Evolutionary conservation across 2,329 filamentous ascomycete genomes (phyloP).

Genomic region (Epicoccum nigrum): DNA sequence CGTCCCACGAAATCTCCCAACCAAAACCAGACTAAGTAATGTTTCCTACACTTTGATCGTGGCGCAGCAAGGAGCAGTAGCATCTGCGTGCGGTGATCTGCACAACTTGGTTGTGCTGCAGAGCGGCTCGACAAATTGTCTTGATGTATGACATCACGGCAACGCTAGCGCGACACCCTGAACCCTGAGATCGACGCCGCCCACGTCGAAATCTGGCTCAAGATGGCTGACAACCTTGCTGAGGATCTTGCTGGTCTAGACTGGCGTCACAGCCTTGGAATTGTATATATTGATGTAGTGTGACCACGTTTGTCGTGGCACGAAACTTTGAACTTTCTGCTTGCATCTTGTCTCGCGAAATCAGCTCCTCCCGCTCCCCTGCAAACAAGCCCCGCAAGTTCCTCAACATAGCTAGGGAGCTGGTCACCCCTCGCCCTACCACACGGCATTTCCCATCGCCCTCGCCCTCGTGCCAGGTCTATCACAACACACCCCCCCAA

Average conservation of each 20-base stretch:
- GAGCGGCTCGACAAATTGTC: background rate
- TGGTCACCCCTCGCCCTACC: background rate
- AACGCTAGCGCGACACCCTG: constrained; percentile 4
- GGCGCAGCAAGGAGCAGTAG: constrained; percentile 10
- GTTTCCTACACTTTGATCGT: background rate
- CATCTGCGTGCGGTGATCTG: constrained; percentile 9
- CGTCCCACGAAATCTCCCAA: background rate
- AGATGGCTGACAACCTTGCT: constrained; percentile 15
- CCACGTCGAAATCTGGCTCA: constrained; percentile 2
- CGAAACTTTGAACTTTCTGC: background rate
- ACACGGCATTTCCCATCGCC: constrained; percentile 4
- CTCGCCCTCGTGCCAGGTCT: background rate
- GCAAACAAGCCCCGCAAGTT: constrained; percentile 15
- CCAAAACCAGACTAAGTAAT: background rate
- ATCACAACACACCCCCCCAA: background rate
- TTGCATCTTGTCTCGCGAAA: background rate
- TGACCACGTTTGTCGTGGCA: background rate
- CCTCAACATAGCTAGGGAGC: constrained; percentile 12
- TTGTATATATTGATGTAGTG: constrained; percentile 8
- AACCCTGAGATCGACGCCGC: constrained; percentile 17
- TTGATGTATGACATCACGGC: constrained; percentile 11
- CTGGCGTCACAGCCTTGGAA: constrained; percentile 10
- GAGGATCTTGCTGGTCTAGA: constrained; percentile 9
- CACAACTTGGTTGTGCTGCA: constrained; percentile 11
- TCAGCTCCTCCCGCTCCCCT: constrained; percentile 5